Conservation (phyloP, 1,139 yeast genomes). For the Saccharomycopsis crataegensis region DNA sequence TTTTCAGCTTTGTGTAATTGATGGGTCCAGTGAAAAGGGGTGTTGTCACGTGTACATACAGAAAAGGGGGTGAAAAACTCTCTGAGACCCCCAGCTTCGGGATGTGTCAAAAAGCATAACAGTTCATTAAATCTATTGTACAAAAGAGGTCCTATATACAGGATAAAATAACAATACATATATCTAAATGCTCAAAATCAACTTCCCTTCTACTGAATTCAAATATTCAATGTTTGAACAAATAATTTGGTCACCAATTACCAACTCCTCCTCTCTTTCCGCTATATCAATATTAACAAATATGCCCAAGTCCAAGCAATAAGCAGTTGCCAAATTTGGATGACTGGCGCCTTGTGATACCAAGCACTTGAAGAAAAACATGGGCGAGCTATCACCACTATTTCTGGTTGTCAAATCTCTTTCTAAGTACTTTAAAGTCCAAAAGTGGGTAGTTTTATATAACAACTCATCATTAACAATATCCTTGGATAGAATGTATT, state of each 20-base stretch:
- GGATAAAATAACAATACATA: neutral
- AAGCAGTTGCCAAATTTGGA: slow-evolving; percentile 28
- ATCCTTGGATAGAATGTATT: slow-evolving; percentile 9
- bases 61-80: no score
- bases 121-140: no score
- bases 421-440: slow-evolving; percentile 18
- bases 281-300: slow-evolving; percentile 35
- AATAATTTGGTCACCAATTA: slow-evolving; percentile 38
- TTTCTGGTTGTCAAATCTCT: neutral
- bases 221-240: slow-evolving; percentile 36
- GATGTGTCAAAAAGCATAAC: no score
- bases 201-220: slow-evolving; percentile 22
- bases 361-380: slow-evolving; percentile 25
- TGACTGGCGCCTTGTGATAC: slow-evolving; percentile 18
- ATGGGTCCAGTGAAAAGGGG: no score
- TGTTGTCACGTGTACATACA: no score
- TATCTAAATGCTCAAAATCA: slow-evolving; percentile 5
- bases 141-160: neutral
- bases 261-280: slow-evolving; percentile 23
- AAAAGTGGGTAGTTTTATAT: slow-evolving; percentile 4
- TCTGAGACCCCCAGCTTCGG: no score
- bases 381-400: neutral
- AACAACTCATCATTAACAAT: neutral
- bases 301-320: slow-evolving; percentile 40
- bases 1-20: no score